Conservation (phyloP, 2,329 filamentous ascomycete species). For the Penicillium sp. region DNA sequence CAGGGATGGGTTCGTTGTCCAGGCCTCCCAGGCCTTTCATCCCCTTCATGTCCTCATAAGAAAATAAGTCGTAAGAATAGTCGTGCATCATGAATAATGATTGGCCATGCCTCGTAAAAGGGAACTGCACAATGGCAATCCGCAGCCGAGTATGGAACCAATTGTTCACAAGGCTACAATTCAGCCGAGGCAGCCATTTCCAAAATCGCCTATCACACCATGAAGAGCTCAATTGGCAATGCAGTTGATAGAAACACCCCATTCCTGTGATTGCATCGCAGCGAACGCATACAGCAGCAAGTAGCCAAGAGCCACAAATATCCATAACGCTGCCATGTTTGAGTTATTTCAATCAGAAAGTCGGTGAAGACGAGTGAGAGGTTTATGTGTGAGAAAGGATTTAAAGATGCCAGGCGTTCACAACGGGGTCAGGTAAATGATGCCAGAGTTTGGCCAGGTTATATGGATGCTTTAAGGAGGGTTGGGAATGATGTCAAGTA, state of each 20-base stretch:
- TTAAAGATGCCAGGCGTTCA: not conserved
- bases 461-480: not conserved
- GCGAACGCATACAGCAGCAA: constrained; percentile 37
- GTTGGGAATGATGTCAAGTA: not conserved
- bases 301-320: constrained; percentile 37
- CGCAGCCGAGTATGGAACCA: not conserved
- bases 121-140: not conserved
- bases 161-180: not conserved
- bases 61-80: not conserved
- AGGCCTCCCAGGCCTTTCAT: not conserved
- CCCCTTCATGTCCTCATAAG: not conserved
- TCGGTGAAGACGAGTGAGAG: constrained; percentile 3
- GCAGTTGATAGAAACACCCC: constrained; percentile 7
- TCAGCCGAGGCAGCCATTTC: not conserved
- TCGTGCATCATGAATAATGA: constrained; percentile 3
- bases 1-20: not conserved
- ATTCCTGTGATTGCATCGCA: constrained; percentile 19
- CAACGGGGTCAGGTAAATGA: not conserved
- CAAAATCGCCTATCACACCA: not conserved
- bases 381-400: not conserved
- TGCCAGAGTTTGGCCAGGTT: not conserved
- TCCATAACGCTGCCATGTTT: constrained; percentile 31
- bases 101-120: not conserved
- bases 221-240: constrained; percentile 20
- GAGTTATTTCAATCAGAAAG: not conserved